These are phyloP conservation scores for Plantago rigida DNA, from an alignment of 305 asterid genomes.

Conservation along the genomic window DNA sequence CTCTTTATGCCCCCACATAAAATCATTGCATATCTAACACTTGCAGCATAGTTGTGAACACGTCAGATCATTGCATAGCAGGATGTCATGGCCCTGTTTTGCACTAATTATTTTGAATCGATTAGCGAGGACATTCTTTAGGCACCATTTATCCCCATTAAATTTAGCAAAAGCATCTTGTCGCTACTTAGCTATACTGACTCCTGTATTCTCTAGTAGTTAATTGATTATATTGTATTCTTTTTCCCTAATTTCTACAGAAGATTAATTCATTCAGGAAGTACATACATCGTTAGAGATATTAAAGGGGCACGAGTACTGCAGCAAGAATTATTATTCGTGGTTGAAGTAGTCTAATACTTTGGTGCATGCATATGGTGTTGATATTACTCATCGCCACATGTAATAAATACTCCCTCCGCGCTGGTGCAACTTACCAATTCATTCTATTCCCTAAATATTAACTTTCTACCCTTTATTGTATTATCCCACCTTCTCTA, in stretches of 20 bases:
- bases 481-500: no score
- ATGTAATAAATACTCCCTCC: no score
- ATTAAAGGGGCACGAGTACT: neutral
- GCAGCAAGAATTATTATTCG: no score
- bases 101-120: neutral
- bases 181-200: neutral
- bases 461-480: no score
- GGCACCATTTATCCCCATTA: constrained; percentile 18
- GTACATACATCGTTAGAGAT: neutral
- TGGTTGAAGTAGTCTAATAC: neutral
- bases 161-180: neutral
- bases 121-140: constrained; percentile 12
- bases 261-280: neutral
- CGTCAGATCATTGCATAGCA: constrained; percentile 6
- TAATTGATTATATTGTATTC: neutral
- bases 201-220: neutral
- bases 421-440: no score
- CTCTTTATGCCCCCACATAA: constrained; percentile 12
- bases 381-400: neutral
- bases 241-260: neutral
- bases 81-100: constrained; percentile 8
- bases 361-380: neutral
- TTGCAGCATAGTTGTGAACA: constrained; percentile 3
- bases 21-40: constrained; percentile 3
- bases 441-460: no score